Base-by-base conservation (phyloP, 73 alveolate species). In the Paramecium pentaurelia region DNA sequence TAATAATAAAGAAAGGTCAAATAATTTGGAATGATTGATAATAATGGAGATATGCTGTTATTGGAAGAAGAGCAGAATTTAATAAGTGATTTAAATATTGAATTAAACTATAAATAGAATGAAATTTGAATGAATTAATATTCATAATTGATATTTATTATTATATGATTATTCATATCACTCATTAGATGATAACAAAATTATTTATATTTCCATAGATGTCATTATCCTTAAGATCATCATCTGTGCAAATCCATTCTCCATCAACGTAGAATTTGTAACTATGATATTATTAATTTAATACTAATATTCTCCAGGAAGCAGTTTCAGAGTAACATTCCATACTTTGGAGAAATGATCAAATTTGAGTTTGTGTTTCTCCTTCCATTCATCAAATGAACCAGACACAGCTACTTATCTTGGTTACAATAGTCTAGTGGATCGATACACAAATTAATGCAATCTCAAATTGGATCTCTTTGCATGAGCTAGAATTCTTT, bases 361-460 rank as follows among this genome's bases (percentile, higher is more conserved):
- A 92, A 93, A 98, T 54, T 90, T 60, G 87, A 98, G 86, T 37
- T 97, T 97, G 92, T 97, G 99, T 84, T 97, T 95, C 47, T 95
- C 97, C 92, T 97, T 95, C 99, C 99, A 98, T 58, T 97, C 95
- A 94, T 98, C 99, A 94, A 98, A 97, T 30, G 99, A 95, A 25
- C 99, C 99, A 30, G 98, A 93, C 8, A 98, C 86, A 58, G 95
- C 93, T 49, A 97, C 99, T 45, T 70, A 14, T 89, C 88, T 89
- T 45, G 94, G 94, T 73, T 71, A n/a, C 42, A 44, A 44, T 20
- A 80, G 8, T 80, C 58, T 80, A 20, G 71, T 45, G 7, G 91
- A 32, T 49, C 91, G 49, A 80, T 80, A 80, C n/a, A 18, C 34
- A 36, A 80, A 80, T 80, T 34, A 20, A 80, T 80, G 91, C 18